Evolutionary conservation across 345 rosid species (phyloP), one percentile per base, ranked within the genome.

Genomic region (Clausena lansium): DNA sequence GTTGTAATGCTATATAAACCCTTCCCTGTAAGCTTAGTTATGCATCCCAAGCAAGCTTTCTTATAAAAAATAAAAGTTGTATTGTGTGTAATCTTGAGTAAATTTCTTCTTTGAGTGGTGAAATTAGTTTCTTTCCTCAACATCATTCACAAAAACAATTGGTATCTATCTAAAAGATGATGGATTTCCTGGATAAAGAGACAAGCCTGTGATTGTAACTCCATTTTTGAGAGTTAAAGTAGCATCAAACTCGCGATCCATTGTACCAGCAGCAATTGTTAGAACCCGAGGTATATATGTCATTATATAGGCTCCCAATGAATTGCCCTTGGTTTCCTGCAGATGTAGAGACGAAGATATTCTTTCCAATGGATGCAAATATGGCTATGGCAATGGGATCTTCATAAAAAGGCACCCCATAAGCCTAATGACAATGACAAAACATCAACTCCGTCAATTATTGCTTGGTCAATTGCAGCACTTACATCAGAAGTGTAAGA

Each of bases 351-450:
- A 89, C 91, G 22, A 89, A 87, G 25, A 89, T 80, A 35, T 78
- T 82, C 74, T 84, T 87, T 74, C 86, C 83, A 6, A 77, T 35
- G 57, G 91, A 91, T 1, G 89, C 82, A 70, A 83, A 87, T 61
- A 91, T 74, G 71, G 92, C 89, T 54, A 87, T 75, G 10, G 89
- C 91, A 1, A 89, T 35, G 0, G 88, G 88, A 36, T 89, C 91
- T 28, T 86, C 77, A 47, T 87, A 79, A 82, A 89, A 27, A 0
- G 82, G 41, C 22, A 70, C 69, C 10, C 58, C 79, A 70, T 28
- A 69, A 25, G n/a, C 90, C 92, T 7, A 86, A 59, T 13, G 90
- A 87, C 63, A 89, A 9, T 9, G 92, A 89, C 45, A 89, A 17
- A 14, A 89, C 87, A 77, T 89, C 90, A 7, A 84, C 87, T 0